Conservation (phyloP, 2,329 filamentous ascomycete genomes). For the Fusarium ramigenum region DNA sequence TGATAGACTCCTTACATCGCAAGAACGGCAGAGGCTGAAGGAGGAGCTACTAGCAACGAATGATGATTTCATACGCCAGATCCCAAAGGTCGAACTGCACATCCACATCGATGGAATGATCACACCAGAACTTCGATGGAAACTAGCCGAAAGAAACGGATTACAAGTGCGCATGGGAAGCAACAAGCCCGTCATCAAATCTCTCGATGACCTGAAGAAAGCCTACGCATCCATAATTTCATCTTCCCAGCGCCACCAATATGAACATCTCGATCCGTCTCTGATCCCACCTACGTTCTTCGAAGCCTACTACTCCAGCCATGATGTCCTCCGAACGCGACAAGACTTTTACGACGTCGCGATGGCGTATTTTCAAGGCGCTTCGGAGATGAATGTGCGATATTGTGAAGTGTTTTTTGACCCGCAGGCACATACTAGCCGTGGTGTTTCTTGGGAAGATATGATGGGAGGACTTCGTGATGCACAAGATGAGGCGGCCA, state of each 20-base stretch:
- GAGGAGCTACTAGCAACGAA: neutral
- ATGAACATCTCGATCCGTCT: neutral
- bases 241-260: neutral
- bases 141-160: neutral
- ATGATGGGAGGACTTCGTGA: neutral
- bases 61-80: neutral
- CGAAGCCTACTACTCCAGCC: neutral
- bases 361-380: neutral
- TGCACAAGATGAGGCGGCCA: neutral
- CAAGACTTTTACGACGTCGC: neutral
- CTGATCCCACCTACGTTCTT: neutral
- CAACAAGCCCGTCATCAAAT: neutral
- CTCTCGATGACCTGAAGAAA: neutral
- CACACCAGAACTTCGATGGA: neutral
- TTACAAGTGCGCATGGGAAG: neutral
- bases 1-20: neutral
- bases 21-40: neutral
- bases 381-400: neutral
- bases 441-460: neutral
- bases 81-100: neutral
- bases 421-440: neutral
- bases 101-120: neutral
- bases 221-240: neutral
- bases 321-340: neutral
- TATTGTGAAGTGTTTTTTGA: neutral